Conservation (phyloP, 495 filamentous ascomycete species). For the Darksidea phi region DNA sequence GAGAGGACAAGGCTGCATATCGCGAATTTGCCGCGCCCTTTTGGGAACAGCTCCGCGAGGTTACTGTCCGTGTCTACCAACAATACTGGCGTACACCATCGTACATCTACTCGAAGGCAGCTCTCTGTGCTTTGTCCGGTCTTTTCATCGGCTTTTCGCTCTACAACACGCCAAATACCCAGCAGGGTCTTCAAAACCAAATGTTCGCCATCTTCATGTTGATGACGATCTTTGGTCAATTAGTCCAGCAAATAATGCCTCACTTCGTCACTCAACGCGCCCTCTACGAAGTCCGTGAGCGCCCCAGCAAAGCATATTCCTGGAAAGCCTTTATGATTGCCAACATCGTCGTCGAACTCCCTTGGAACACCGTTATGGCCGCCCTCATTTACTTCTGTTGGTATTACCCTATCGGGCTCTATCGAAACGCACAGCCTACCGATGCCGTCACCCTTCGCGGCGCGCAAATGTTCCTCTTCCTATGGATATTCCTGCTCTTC, state of each 20-base stretch:
- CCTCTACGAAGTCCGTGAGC: slow-evolving; percentile 55
- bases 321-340: slow-evolving; percentile 56
- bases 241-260: slow-evolving; percentile 56
- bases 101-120: slow-evolving; percentile 75
- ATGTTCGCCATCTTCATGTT: slow-evolving; percentile 55
- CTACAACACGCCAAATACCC: slow-evolving; percentile 64
- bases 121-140: slow-evolving; percentile 56
- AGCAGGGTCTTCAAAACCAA: slow-evolving; percentile 77
- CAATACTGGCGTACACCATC: slow-evolving; percentile 87
- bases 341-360: slow-evolving; percentile 54
- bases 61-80: slow-evolving; percentile 69
- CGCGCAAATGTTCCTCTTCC: slow-evolving; percentile 59
- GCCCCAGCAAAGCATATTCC: slow-evolving; percentile 56
- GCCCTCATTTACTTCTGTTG: slow-evolving; percentile 54
- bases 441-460: slow-evolving; percentile 52
- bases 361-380: slow-evolving; percentile 52
- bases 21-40: slow-evolving; percentile 47
- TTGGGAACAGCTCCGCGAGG: slow-evolving; percentile 53
- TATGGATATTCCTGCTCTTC: slow-evolving; percentile 52
- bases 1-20: slow-evolving; percentile 42
- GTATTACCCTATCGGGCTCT: slow-evolving; percentile 51
- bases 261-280: slow-evolving; percentile 54
- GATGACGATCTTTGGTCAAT: slow-evolving; percentile 51
- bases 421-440: slow-evolving; percentile 49
- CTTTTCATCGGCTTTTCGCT: slow-evolving; percentile 91